Conservation (phyloP, 106 monocot species). For the Dendrobium chrysotoxum region DNA sequence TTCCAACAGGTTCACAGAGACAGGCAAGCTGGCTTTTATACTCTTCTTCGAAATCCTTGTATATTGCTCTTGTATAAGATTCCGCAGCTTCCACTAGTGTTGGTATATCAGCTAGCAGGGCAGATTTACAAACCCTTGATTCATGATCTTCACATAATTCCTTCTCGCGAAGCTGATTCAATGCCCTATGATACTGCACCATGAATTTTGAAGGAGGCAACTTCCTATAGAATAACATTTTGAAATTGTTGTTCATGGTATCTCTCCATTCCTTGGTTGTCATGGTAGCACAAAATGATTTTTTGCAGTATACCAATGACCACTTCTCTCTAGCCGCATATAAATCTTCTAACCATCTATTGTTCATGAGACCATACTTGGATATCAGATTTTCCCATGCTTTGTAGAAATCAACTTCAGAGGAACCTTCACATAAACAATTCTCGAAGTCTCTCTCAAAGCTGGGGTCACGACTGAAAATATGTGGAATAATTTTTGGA, state of each 20-base stretch:
- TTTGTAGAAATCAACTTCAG: slow-evolving; percentile 34
- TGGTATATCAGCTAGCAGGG: slow-evolving; percentile 34
- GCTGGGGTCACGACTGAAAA: slow-evolving; percentile 18
- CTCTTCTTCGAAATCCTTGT: slow-evolving; percentile 44
- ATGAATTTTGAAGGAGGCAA: slow-evolving; percentile 41
- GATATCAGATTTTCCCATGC: slow-evolving; percentile 33
- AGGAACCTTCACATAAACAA: slow-evolving; percentile 30
- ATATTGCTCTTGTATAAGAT: slow-evolving; percentile 38
- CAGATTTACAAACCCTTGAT: slow-evolving; percentile 17
- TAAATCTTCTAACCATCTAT: slow-evolving; percentile 31
- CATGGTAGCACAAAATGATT: slow-evolving; percentile 41
- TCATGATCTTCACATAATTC: slow-evolving; percentile 37
- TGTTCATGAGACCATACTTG: slow-evolving; percentile 24
- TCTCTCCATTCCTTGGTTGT: slow-evolving; percentile 38
- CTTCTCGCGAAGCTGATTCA: slow-evolving; percentile 39
- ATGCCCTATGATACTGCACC: slow-evolving; percentile 30
- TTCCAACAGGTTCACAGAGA: slow-evolving; percentile 32
- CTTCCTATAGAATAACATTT: slow-evolving; percentile 35
- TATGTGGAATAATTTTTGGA: slow-evolving; percentile 19
- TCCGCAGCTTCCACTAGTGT: slow-evolving; percentile 35
- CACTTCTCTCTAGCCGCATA: slow-evolving; percentile 37
- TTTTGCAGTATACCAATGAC: slow-evolving; percentile 29
- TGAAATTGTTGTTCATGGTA: slow-evolving; percentile 32
- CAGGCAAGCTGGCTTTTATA: slow-evolving; percentile 49
- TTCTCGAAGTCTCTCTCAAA: slow-evolving; percentile 37